A percentile compares a stretch with the other conserved stretches of the same genome.
Evolutionary conservation across 306 rosid species (phyloP).

Genomic region (Ormosia emarginata): DNA sequence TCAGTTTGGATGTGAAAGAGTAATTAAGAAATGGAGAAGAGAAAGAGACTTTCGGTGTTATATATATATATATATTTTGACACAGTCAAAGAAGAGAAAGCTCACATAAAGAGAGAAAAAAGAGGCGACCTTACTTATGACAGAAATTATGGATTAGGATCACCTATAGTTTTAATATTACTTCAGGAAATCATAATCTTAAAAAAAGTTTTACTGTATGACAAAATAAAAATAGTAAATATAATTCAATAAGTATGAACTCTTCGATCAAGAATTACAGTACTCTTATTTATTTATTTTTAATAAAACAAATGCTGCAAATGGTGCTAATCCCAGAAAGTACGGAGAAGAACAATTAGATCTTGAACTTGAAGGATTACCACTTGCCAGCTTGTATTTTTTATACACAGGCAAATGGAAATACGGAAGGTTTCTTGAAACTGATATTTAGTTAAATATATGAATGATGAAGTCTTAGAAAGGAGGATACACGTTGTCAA

Average conservation of each 20-base stretch:
- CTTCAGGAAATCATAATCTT: too few species aligned
- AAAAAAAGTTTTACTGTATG: too few species aligned
- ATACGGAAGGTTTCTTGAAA: conserved; percentile 13
- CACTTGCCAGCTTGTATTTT: conserved; percentile 15
- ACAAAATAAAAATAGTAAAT: too few species aligned
- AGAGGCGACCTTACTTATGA: background rate
- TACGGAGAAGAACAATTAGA: background rate
- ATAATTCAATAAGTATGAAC: too few species aligned
- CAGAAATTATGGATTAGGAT: background rate
- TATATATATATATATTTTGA: background rate
- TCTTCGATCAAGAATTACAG: too few species aligned
- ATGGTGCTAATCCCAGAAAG: too few species aligned
- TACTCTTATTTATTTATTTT: too few species aligned
- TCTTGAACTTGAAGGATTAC: background rate
- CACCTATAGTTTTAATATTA: too few species aligned
- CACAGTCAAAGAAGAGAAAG: background rate
- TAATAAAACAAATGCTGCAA: too few species aligned
- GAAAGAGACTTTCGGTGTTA: background rate
- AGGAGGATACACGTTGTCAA: background rate
- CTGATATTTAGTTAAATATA: conserved; percentile 4
- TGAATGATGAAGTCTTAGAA: background rate
- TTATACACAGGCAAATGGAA: background rate
- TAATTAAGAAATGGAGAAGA: background rate
- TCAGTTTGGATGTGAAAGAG: background rate
- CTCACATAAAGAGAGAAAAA: background rate